Conservation (phyloP, 2,329 filamentous ascomycete genomes). For the Pyricularia grisea region DNA sequence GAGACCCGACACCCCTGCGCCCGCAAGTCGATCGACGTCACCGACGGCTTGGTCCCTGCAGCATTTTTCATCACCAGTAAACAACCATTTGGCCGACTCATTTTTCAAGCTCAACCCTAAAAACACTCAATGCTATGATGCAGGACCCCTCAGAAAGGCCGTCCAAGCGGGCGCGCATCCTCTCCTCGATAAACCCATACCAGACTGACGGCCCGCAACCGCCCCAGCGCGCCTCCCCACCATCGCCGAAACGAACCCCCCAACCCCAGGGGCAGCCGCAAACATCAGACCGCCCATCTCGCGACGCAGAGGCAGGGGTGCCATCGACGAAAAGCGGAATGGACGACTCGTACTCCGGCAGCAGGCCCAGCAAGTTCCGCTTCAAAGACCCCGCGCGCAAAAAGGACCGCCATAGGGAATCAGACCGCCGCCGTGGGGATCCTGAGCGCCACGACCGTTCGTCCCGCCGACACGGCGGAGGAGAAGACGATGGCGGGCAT, state of each 20-base stretch:
- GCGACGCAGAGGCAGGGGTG: not conserved
- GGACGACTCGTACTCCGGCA: constrained; percentile 2
- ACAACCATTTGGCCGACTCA: not conserved
- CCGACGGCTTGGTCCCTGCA: not conserved
- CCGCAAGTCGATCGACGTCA: not conserved
- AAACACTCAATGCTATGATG: not conserved
- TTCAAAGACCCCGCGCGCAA: constrained; percentile 28
- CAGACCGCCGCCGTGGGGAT: too few species aligned
- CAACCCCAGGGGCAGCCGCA: not conserved
- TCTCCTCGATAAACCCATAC: constrained; percentile 34
- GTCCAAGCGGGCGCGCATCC: constrained; percentile 33
- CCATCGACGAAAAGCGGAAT: constrained; percentile 6
- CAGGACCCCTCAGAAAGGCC: constrained; percentile 7
- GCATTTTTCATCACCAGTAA: not conserved
- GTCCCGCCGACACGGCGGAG: constrained; percentile 6
- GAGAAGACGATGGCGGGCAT: constrained; percentile 8
- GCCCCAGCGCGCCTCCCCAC: not conserved
- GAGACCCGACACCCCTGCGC: not conserved
- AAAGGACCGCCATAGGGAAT: constrained; percentile 6
- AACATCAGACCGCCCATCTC: not conserved
- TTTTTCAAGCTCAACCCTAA: not conserved
- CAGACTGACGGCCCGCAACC: constrained; percentile 1
- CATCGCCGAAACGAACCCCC: not conserved
- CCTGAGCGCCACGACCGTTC: constrained; percentile 4
- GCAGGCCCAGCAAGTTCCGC: constrained; percentile 22